Conservation (phyloP, 805 yeast genomes). For the Saturnispora dispora region DNA sequence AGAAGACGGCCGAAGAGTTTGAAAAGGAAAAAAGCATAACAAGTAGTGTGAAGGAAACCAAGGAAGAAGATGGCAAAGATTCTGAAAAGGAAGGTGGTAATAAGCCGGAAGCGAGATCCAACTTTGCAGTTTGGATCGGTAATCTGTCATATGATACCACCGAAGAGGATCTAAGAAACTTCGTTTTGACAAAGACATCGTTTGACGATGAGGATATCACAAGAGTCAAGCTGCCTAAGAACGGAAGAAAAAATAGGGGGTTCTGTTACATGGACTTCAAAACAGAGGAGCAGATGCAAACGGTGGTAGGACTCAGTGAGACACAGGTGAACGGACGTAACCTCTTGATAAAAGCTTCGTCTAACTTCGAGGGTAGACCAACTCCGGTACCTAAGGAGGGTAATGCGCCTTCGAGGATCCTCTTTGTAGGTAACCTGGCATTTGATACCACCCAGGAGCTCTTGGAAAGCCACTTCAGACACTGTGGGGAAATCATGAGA, state of each 20-base stretch:
- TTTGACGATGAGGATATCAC: conserved; percentile 53
- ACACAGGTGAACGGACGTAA: conserved; percentile 72
- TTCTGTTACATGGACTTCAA: conserved; percentile 86
- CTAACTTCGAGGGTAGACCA: conserved; percentile 85
- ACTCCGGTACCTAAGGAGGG: conserved; percentile 30
- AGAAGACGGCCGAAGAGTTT: conserved; percentile 49
- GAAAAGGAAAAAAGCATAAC: conserved; percentile 27
- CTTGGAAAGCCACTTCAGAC: conserved; percentile 74
- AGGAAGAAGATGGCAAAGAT: conserved; percentile 1
- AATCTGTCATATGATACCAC: conserved; percentile 80
- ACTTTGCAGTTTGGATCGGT: conserved; percentile 88
- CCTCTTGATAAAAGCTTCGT: conserved; percentile 71
- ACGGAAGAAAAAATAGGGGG: conserved; percentile 63
- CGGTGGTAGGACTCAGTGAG: conserved; percentile 65
- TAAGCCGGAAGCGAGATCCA: conserved; percentile 31
- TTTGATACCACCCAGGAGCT: conserved; percentile 83
- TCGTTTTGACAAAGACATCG: conserved; percentile 51
- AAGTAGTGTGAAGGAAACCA: conserved; percentile 10
- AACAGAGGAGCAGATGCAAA: conserved; percentile 46
- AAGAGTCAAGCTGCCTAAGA: conserved; percentile 74
- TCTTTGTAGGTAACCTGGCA: conserved; percentile 88
- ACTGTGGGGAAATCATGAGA: conserved; percentile 77
- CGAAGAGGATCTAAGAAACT: conserved; percentile 60
- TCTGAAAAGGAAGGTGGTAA: conserved; percentile 26
- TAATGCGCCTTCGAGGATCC: conserved; percentile 80